Percentiles rank a stretch among this genome's conserved stretches.
Evolutionary conservation across 176 grass and related monocot genomes (phyloP).

Genomic region (Carex myosuroides): DNA sequence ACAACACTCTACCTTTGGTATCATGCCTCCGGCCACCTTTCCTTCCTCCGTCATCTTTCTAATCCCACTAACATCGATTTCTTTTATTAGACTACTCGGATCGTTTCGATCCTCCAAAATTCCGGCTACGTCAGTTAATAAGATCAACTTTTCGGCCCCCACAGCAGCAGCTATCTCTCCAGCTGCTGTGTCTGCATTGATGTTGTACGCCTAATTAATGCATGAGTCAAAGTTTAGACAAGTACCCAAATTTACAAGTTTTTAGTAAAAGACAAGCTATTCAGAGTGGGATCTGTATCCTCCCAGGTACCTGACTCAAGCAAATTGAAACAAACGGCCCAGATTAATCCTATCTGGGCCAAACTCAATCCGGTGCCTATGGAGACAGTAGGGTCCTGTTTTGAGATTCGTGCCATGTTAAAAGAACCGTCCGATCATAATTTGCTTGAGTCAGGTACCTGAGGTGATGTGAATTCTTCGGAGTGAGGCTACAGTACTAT

Average conservation of each 20-base stretch:
- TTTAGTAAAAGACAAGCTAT: not conserved
- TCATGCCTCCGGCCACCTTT: conserved; percentile 85
- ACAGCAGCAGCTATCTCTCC: conserved; percentile 67
- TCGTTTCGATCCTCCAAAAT: conserved; percentile 60
- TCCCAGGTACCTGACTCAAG: no score
- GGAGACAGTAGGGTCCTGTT: no score
- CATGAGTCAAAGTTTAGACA: not conserved
- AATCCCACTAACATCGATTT: conserved; percentile 56
- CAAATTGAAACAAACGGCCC: no score
- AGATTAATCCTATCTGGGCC: no score
- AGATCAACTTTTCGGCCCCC: conserved; percentile 72
- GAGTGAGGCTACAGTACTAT: no score
- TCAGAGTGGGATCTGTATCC: no score
- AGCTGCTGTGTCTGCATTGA: conserved; percentile 75
- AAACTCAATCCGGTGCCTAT: no score
- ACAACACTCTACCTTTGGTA: conserved; percentile 83
- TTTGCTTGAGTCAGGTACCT: no score
- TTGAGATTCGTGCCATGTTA: no score
- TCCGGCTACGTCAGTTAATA: conserved; percentile 64
- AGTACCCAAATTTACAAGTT: not conserved
- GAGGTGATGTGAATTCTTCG: no score
- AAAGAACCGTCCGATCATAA: no score
- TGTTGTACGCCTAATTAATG: conserved; percentile 56
- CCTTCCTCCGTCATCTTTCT: conserved; percentile 56
- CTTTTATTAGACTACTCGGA: conserved; percentile 48